These are phyloP conservation scores for Globisporangium acanthophoron DNA, from an alignment of 352 stramenopile species.

Conservation along the genomic window DNA sequence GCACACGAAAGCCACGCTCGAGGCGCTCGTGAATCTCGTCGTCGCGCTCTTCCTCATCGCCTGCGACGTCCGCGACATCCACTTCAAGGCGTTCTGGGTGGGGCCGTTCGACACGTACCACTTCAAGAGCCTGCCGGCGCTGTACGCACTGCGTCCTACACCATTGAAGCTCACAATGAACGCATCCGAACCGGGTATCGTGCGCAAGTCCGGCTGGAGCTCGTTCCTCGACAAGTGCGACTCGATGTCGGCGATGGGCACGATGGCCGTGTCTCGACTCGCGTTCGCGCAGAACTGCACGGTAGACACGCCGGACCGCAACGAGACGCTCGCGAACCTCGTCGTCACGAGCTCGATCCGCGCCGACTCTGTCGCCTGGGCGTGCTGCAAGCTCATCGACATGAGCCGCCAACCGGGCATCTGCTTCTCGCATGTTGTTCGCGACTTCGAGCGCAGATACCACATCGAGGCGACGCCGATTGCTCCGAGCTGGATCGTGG, in stretches of 20 bases:
- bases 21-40: conserved; percentile 5
- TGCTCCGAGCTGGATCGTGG: conserved; percentile 10
- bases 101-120: conserved; percentile 31
- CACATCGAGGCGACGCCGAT: conserved; percentile 12
- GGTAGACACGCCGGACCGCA: conserved; percentile 20
- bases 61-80: conserved; percentile 48
- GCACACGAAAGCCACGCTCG: not conserved
- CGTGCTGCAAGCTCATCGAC: conserved; percentile 40
- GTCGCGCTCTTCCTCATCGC: conserved; percentile 23
- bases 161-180: conserved; percentile 6
- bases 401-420: conserved; percentile 37
- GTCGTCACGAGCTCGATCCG: conserved; percentile 38
- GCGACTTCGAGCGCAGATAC: conserved; percentile 38
- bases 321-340: conserved; percentile 23
- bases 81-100: conserved; percentile 54
- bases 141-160: not conserved
- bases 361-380: conserved; percentile 48
- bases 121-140: conserved; percentile 11
- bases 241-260: conserved; percentile 14
- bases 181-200: too few species aligned
- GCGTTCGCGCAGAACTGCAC: conserved; percentile 30
- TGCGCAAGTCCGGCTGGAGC: conserved; percentile 21
- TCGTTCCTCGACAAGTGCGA: conserved; percentile 51
- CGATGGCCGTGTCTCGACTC: not conserved
- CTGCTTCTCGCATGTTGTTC: conserved; percentile 43